Percentiles rank a stretch among this genome's conserved stretches.
Evolutionary conservation across 139 green algal species (phyloP).

Genomic region (Picochlorum costavermella): DNA sequence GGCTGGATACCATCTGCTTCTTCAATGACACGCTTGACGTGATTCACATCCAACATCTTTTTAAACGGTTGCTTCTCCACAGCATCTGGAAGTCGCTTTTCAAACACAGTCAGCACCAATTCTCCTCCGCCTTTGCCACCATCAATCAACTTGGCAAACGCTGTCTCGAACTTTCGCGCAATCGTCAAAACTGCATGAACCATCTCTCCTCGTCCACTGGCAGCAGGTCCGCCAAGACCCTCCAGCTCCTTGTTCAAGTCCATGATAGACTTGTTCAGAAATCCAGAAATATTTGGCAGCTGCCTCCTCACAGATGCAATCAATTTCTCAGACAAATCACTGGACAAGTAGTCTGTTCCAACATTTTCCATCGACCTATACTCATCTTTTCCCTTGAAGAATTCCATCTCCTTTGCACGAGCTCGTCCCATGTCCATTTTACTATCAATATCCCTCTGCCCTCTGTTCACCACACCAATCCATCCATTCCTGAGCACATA

Average conservation of each 20-base stretch:
- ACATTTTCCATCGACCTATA: slow-evolving; percentile 50
- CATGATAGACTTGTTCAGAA: slow-evolving; percentile 64
- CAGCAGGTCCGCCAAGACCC: slow-evolving; percentile 50
- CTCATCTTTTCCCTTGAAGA: slow-evolving; percentile 61
- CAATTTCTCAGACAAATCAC: slow-evolving; percentile 70
- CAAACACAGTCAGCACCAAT: slow-evolving; percentile 82
- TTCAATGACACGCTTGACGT: slow-evolving; percentile 79
- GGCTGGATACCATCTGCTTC: slow-evolving; percentile 95
- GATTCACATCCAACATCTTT: slow-evolving; percentile 76
- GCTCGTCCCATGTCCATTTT: slow-evolving; percentile 33
- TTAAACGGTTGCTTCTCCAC: slow-evolving; percentile 81
- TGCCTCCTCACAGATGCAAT: slow-evolving; percentile 72
- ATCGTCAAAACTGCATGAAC: slow-evolving; percentile 81
- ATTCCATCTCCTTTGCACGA: slow-evolving; percentile 40
- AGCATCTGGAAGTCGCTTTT: slow-evolving; percentile 79
- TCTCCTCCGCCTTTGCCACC: slow-evolving; percentile 76
- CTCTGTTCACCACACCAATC: slow-evolving; percentile 88
- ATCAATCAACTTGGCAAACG: slow-evolving; percentile 70
- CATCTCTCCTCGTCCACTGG: slow-evolving; percentile 67
- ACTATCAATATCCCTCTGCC: slow-evolving; percentile 82
- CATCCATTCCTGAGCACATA: slow-evolving; percentile 78
- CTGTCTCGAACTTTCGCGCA: slow-evolving; percentile 75
- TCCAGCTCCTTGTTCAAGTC: slow-evolving; percentile 66
- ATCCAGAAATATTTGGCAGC: slow-evolving; percentile 73
- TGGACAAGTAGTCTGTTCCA: slow-evolving; percentile 63